Base-by-base conservation (phyloP, 2,329 filamentous ascomycete species). In the Gnomoniopsis sp. region DNA sequence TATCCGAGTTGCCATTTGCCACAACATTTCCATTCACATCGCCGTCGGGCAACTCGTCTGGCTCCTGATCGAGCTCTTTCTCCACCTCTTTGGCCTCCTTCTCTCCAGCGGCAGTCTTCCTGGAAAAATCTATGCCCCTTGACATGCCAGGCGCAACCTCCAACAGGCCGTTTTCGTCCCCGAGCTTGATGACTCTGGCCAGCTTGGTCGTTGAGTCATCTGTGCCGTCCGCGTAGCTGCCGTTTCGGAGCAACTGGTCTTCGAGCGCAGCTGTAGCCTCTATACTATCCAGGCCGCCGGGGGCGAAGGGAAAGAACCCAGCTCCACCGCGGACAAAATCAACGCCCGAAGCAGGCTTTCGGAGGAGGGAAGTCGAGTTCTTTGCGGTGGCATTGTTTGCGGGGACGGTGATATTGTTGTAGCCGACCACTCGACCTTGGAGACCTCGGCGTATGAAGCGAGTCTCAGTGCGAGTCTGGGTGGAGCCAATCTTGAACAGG, bases 251-350 rank as follows among this genome's bases (percentile, higher is more conserved):
- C 38, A 86, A 79, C 67, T 93, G 87, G 51, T 92, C 89, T 70
- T 97, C 93, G 54, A 91, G 79, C 4, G 90, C 90, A 30, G 93
- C 91, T 11, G 92, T 88, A 2, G 90, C 89, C 71, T 96, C 90
- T 22, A 97, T 88, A 1, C 87, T 86, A 61, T 97, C 93, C 15
- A 98, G 75, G 1, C 95, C 95, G 57, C 93, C 93, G 0, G 93
- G 93, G 0, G 92, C 88, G 74, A 98, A 97, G 0, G 93, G 93
- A 60, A 96, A 96, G 76, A 96, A 97, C 0, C 93, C 93, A 8
- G 93, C 91, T 38, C 90, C 93, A 15, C 95, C 95, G 62, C 93
- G 84, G 14, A 98, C 93, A 72, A 98, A 96, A 52, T 98, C 93
- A 33, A 90, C 91, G 62, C 90, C 85, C 58, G 86, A 88, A 15